phyloP scores from a whole-genome alignment of 1,139 yeast genomes.

The Citeromyces hawaiiensis region DNA sequence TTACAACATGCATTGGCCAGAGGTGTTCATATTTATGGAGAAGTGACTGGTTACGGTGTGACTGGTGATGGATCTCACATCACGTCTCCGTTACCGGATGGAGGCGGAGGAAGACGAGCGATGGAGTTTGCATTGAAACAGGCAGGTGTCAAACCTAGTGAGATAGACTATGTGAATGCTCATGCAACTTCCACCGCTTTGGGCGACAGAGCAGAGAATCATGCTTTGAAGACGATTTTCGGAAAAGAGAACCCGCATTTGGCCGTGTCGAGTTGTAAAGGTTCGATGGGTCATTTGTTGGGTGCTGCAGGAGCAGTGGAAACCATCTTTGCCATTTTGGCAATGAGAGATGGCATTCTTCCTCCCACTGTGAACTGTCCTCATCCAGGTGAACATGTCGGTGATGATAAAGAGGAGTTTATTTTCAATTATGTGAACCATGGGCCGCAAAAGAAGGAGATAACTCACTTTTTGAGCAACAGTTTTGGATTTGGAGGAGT shows the following conservation, averaged over 20 bases:
- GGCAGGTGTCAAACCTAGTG: constrained; percentile 26
- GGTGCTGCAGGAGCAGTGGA: constrained; percentile 98
- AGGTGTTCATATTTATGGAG: constrained; percentile 63
- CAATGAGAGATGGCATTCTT: constrained; percentile 38
- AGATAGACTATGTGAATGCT: constrained; percentile 76
- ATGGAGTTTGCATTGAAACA: constrained; percentile 63
- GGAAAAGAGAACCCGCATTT: constrained; percentile 17
- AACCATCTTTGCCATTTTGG: constrained; percentile 63
- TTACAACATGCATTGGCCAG: constrained; percentile 63
- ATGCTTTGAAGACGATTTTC: constrained; percentile 52
- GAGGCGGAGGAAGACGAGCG: constrained; percentile 75
- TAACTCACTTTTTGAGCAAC: constrained; percentile 62
- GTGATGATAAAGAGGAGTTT: constrained; percentile 26
- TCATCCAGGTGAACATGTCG: constrained; percentile 31
- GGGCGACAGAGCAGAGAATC: constrained; percentile 84
- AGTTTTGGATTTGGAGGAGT: constrained; percentile 98
- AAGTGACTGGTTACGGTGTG: constrained; percentile 75
- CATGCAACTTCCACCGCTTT: constrained; percentile 90
- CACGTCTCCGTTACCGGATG: constrained; percentile 78
- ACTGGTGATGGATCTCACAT: constrained; percentile 91
- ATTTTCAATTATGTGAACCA: constrained; percentile 50
- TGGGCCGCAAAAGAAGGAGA: constrained; percentile 21
- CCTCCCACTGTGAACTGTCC: constrained; percentile 79
- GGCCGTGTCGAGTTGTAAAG: constrained; percentile 73
- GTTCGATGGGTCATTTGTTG: constrained; percentile 83